Conservation (phyloP, 345 rosid genomes). For the Pseudoturritis turrita region DNA sequence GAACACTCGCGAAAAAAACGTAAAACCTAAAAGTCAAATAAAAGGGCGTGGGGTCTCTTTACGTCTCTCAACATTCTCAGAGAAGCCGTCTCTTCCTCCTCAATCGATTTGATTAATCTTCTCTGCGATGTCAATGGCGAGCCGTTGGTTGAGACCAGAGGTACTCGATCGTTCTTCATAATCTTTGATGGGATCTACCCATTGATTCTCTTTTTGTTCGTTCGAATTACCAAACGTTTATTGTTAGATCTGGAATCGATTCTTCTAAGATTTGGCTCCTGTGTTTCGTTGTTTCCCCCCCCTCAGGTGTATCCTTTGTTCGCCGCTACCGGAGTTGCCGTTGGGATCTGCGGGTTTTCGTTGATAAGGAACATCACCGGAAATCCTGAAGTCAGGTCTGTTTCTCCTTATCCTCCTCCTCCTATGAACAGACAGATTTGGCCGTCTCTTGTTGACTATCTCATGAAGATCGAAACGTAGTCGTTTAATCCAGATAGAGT, state of each 20-base stretch:
- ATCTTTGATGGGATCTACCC: background rate
- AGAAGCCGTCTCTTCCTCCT: slow-evolving; percentile 24
- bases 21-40: slow-evolving; percentile 27
- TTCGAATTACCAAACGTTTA: background rate
- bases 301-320: slow-evolving; percentile 85
- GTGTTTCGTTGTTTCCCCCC: background rate
- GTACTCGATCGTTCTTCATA: slow-evolving; percentile 25
- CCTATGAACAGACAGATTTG: background rate
- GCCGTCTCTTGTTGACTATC: background rate
- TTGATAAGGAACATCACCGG: slow-evolving; percentile 79
- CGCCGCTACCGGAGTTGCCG: slow-evolving; percentile 81
- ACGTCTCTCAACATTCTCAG: slow-evolving; percentile 9
- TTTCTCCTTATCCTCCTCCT: background rate
- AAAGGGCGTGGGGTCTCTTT: slow-evolving; percentile 1
- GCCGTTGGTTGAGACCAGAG: slow-evolving; percentile 83
- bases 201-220: background rate
- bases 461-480: background rate
- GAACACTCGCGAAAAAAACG: slow-evolving; percentile 4
- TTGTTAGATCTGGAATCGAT: slow-evolving; percentile 19
- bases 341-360: slow-evolving; percentile 83
- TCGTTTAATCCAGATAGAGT: background rate
- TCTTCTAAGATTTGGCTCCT: background rate
- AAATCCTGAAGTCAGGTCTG: slow-evolving; percentile 96
- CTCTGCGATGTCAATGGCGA: slow-evolving; percentile 42
- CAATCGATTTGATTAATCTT: background rate